These are phyloP conservation scores for Notholithocarpus densiflorus DNA, from an alignment of 306 rosid genomes.

Conservation along the genomic window DNA sequence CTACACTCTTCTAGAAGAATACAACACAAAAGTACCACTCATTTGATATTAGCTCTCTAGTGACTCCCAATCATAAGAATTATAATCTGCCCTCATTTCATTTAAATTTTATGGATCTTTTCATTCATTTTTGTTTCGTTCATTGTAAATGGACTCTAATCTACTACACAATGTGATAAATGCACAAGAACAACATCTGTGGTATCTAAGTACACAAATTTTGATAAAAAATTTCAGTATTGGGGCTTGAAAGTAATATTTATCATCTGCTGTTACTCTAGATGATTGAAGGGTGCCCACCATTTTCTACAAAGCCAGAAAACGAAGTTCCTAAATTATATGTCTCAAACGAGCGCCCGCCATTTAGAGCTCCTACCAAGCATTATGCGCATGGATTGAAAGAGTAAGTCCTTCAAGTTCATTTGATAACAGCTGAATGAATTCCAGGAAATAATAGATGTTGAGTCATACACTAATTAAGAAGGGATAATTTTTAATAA, in stretches of 20 bases:
- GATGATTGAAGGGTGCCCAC: slow-evolving; percentile 60
- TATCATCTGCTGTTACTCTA: slow-evolving; percentile 26
- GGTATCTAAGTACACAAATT: not conserved
- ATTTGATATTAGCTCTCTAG: no score
- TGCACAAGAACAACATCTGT: not conserved
- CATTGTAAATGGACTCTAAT: not conserved
- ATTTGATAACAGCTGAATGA: slow-evolving; percentile 9
- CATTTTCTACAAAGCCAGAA: slow-evolving; percentile 38
- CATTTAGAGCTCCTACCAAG: slow-evolving; percentile 36
- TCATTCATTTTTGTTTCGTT: not conserved
- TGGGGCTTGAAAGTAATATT: slow-evolving; percentile 17
- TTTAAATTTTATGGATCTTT: not conserved
- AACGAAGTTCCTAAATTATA: slow-evolving; percentile 53
- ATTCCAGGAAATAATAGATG: slow-evolving; percentile 5
- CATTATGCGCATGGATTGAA: slow-evolving; percentile 44
- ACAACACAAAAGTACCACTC: no score
- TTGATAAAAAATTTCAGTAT: not conserved
- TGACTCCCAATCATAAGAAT: not conserved
- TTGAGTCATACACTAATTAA: slow-evolving; percentile 4
- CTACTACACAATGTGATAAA: not conserved
- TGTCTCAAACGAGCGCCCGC: slow-evolving; percentile 44
- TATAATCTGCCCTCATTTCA: not conserved
- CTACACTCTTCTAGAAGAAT: no score
- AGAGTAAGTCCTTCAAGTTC: slow-evolving; percentile 35
- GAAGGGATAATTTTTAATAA: not conserved